Percentiles rank a stretch among this genome's conserved stretches.
phyloP scores from a whole-genome alignment of 176 grass and related monocot species.

The Typha latifolia region DNA sequence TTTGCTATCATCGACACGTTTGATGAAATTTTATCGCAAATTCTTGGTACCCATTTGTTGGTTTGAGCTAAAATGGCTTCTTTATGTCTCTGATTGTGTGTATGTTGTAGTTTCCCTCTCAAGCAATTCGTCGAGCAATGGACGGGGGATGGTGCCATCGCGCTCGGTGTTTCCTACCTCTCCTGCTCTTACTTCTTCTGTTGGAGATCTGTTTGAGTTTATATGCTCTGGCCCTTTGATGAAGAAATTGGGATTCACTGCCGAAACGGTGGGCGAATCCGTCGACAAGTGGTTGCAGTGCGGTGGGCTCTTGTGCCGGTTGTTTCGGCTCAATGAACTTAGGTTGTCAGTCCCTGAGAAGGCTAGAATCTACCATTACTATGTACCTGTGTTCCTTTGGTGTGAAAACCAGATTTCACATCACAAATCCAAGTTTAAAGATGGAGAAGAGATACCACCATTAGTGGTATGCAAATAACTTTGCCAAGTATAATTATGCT shows the following conservation, averaged over 20 bases:
- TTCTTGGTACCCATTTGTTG: not conserved
- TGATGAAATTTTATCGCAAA: not conserved
- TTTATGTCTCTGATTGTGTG: not conserved
- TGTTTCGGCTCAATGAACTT: conserved; percentile 70
- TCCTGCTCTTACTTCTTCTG: conserved; percentile 55
- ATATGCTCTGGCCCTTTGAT: conserved; percentile 78
- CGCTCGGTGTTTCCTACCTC: conserved; percentile 33
- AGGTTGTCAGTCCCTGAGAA: conserved; percentile 55
- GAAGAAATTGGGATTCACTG: conserved; percentile 57
- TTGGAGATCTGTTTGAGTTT: conserved; percentile 68
- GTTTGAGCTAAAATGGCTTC: not conserved
- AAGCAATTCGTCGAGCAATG: conserved; percentile 1
- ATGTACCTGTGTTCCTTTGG: conserved; percentile 89
- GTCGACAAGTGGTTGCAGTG: conserved; percentile 65
- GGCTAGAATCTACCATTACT: conserved; percentile 83
- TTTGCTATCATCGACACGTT: no score
- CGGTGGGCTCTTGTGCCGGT: conserved; percentile 46
- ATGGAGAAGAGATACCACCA: conserved; percentile 75
- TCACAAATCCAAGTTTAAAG: conserved; percentile 56
- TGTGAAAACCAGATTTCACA: conserved; percentile 66
- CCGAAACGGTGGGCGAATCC: conserved; percentile 50
- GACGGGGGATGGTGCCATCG: conserved; percentile 17
- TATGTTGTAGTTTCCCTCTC: conserved; percentile 2
- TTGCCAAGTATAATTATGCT: not conserved
- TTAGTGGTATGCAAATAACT: conserved; percentile 46